Conservation (phyloP, 2,329 filamentous ascomycete genomes). For the Aspergillus amoenus region DNA sequence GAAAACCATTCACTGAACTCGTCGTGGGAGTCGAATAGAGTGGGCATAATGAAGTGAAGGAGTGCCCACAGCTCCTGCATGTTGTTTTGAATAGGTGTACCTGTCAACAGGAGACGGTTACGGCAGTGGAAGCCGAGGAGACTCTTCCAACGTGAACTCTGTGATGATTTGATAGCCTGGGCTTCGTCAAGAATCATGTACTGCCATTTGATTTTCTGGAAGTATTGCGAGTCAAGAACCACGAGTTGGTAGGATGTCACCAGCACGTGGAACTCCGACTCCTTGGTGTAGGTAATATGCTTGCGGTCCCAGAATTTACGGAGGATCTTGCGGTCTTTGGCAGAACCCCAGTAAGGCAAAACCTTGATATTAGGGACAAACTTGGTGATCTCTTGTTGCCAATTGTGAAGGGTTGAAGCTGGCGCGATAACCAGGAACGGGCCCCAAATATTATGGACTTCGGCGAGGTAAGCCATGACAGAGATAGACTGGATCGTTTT, state of each 20-base stretch:
- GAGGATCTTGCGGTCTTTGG: constrained; percentile 89
- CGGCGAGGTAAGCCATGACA: constrained; percentile 97
- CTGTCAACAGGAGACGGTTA: constrained; percentile 88
- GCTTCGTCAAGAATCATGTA: constrained; percentile 99
- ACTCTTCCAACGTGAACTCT: constrained; percentile 96
- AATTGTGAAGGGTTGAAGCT: constrained; percentile 95
- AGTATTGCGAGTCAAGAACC: constrained; percentile 92
- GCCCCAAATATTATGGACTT: constrained; percentile 97
- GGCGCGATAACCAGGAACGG: constrained; percentile 96
- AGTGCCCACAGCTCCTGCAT: constrained; percentile 99
- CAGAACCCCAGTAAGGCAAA: constrained; percentile 94
- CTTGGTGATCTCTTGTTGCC: constrained; percentile 95
- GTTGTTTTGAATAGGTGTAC: constrained; percentile 98
- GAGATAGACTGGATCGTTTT: constrained; percentile 99
- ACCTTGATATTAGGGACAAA: constrained; percentile 96
- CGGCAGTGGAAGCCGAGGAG: constrained; percentile 91
- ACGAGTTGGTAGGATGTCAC: constrained; percentile 97
- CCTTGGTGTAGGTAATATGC: constrained; percentile 90
- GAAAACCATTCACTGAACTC: constrained; percentile 56
- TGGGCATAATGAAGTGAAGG: constrained; percentile 99
- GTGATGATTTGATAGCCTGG: constrained; percentile 97
- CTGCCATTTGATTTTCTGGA: constrained; percentile 99
- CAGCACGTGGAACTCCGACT: constrained; percentile 92
- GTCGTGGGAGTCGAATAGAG: constrained; percentile 70
- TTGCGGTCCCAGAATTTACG: constrained; percentile 99